These are phyloP conservation scores for Acer negundo DNA, from an alignment of 345 rosid species.

Conservation along the genomic window DNA sequence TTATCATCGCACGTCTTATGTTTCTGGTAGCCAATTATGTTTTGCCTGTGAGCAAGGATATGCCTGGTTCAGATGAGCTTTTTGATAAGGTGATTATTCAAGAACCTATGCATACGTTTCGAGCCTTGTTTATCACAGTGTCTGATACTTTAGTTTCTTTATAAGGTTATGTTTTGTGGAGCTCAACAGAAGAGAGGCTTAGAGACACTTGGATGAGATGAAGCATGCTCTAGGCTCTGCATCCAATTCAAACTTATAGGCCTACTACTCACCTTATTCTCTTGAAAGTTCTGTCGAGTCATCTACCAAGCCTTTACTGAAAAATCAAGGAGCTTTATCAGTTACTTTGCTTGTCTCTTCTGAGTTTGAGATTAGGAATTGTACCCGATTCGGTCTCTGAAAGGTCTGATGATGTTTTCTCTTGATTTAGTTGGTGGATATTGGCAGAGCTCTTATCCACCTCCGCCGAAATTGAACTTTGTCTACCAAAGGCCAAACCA, in stretches of 20 bases:
- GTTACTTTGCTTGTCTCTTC: constrained; percentile 17
- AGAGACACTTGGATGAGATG: constrained; percentile 31
- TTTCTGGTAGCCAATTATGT: constrained; percentile 31
- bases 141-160: constrained; percentile 17
- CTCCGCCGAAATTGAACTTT: constrained; percentile 6
- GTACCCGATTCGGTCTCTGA: neutral
- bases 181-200: constrained; percentile 27
- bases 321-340: constrained; percentile 20
- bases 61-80: constrained; percentile 28
- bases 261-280: constrained; percentile 10
- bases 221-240: constrained; percentile 20
- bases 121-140: neutral
- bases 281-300: constrained; percentile 20
- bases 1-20: neutral
- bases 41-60: constrained; percentile 31
- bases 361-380: constrained; percentile 4
- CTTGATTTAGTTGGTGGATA: constrained; percentile 18
- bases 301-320: neutral
- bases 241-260: constrained; percentile 13
- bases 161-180: constrained; percentile 35
- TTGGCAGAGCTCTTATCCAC: constrained; percentile 18
- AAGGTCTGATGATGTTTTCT: constrained; percentile 5
- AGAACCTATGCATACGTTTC: neutral
- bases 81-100: constrained; percentile 26
- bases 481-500: neutral